Percentiles rank a stretch among this genome's conserved stretches.
Conservation (phyloP, 1,284 basidiomycete species). For the Ceratobasidium sp. region DNA sequence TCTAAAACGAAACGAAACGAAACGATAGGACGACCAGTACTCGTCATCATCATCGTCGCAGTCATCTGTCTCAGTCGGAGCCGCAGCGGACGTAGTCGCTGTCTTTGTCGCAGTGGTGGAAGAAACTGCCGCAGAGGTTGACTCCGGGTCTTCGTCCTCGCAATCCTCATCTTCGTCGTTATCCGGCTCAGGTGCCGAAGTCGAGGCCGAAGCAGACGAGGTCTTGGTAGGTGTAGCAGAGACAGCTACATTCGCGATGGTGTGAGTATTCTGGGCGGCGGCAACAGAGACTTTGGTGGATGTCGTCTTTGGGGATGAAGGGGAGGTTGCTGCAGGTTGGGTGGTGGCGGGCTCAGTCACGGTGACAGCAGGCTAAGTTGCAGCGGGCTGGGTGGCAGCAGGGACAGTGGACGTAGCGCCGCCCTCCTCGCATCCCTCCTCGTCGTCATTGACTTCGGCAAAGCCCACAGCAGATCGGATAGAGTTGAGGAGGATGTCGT, state of each 20-base stretch:
- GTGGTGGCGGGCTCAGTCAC: too few species aligned
- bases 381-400: too few species aligned
- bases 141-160: neutral
- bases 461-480: conserved; percentile 60
- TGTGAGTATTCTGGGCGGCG: neutral
- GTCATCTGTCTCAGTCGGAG: neutral
- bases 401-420: neutral
- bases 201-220: neutral
- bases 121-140: too few species aligned
- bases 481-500: conserved; percentile 69
- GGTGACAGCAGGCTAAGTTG: too few species aligned
- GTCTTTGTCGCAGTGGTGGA: neutral
- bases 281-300: neutral
- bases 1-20: too few species aligned
- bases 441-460: conserved; percentile 27
- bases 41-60: too few species aligned
- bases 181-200: neutral
- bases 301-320: too few species aligned
- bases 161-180: neutral
- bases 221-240: neutral
- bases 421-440: neutral
- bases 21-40: too few species aligned
- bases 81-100: neutral
- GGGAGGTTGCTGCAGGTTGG: too few species aligned
- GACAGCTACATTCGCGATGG: neutral